These are phyloP conservation scores for Quaeritorhiza haematococci DNA, from an alignment of 371 early-diverging fungal genomes.

Conservation along the genomic window DNA sequence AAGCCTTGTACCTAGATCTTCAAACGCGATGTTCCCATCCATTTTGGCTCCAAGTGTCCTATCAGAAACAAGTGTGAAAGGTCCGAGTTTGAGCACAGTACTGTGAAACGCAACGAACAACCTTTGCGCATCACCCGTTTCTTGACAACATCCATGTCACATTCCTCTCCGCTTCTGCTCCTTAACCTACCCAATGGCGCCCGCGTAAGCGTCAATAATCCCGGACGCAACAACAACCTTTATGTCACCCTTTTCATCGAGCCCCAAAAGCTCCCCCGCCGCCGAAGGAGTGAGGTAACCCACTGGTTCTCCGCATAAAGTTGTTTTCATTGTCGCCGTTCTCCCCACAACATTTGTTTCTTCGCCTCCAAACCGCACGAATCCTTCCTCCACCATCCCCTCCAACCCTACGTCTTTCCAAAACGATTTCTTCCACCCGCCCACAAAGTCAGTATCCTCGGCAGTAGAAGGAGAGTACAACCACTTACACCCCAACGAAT, in stretches of 20 bases:
- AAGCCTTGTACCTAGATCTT: too few species aligned
- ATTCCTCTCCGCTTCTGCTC: too few species aligned
- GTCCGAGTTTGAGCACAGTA: too few species aligned
- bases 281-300: too few species aligned
- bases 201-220: constrained; percentile 73
- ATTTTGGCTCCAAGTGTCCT: too few species aligned
- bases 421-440: constrained; percentile 61
- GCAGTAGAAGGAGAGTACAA: constrained; percentile 46
- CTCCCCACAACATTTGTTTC: constrained; percentile 26
- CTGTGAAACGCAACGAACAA: too few species aligned
- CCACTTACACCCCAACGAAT: constrained; percentile 72
- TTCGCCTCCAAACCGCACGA: constrained; percentile 43
- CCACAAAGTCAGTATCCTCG: background rate
- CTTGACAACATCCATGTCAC: constrained; percentile 19
- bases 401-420: constrained; percentile 54
- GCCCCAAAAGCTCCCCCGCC: too few species aligned
- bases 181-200: constrained; percentile 36
- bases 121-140: constrained; percentile 8
- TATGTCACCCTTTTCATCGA: too few species aligned
- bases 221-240: constrained; percentile 62
- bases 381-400: constrained; percentile 44
- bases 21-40: too few species aligned
- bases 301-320: constrained; percentile 53
- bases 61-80: too few species aligned
- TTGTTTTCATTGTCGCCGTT: constrained; percentile 30